Evolutionary conservation across 2,329 filamentous ascomycete species (phyloP), one percentile per base, ranked within the genome.

Genomic region (Hypoxylon sp.): DNA sequence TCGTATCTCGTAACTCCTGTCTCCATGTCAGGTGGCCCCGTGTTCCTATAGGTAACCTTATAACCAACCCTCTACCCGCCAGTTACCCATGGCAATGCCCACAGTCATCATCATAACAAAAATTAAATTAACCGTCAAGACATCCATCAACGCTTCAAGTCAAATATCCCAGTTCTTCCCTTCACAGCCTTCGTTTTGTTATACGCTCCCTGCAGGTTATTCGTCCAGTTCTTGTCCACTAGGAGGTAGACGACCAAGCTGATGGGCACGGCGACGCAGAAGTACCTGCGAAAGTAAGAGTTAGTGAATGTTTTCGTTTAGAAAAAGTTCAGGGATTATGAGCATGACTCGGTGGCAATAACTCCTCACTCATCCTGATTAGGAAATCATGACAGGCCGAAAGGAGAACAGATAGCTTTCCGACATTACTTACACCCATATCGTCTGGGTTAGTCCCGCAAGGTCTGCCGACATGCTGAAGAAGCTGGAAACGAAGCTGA

Each of bases 401-500:
- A 44, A 44, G 14, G 39, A 17, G 5, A 19, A 11, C 11, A 4
- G 5, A 44, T 13, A 39, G 17, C 3, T 42, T 8, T n/a, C 39
- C 10, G 5, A 14, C 14, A 13, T 31, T 29, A 54, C 52, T 42
- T 19, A 54, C 52, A 75, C 55, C 71, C 71, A 73, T 64, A 73
- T 67, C 5, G 74, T 75, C 47, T 67, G 59, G 4, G 63, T 35
- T 11, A 74, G 60, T 2, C 37, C 51, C 4, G 59, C 10, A 5
- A 75, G 55, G 57, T 74, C 58, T 22, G n/a, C 22, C 17, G 70
- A 58, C 74, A 75, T 75, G 65, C 70, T 73, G 69, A 75, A 74
- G 66, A 75, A 74, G 61, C 71, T 73, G 13, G 71, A 72, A 6
- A 75, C 68, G 65, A 74, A 73, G 39, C 71, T 73, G 2, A 75